phyloP scores from a whole-genome alignment of 805 yeast species.

The Blastobotrys peoriensis region DNA sequence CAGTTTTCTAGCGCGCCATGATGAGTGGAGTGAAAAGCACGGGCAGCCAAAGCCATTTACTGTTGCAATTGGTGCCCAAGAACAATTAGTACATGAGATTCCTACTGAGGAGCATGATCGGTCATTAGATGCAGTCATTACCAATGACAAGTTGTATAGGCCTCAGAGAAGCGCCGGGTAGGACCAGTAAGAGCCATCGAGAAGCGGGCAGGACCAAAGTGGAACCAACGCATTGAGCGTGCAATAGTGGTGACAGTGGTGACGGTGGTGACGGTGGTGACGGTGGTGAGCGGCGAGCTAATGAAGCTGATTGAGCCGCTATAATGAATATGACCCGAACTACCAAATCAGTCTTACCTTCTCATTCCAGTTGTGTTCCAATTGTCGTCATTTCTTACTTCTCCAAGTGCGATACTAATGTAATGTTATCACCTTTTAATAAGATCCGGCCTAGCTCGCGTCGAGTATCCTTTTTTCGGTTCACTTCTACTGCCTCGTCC shows the following conservation, averaged over 20 bases:
- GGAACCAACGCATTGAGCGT: too few species aligned
- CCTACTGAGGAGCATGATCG: constrained; percentile 65
- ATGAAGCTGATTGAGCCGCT: too few species aligned
- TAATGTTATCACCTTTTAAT: constrained; percentile 90
- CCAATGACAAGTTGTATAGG: constrained; percentile 30
- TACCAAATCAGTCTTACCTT: too few species aligned
- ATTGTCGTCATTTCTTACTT: too few species aligned
- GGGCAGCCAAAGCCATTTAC: constrained; percentile 21
- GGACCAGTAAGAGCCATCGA: too few species aligned
- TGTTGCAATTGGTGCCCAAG: constrained; percentile 60
- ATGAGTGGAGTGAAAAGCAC: constrained; percentile 25
- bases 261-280: too few species aligned
- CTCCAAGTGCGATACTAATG: constrained; percentile 50
- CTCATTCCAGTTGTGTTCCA: too few species aligned
- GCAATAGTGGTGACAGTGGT: too few species aligned
- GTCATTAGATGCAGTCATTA: constrained; percentile 48
- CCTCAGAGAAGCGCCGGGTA: too few species aligned
- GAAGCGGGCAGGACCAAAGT: too few species aligned
- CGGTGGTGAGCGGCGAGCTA: too few species aligned
- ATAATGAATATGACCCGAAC: too few species aligned
- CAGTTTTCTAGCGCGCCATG: constrained; percentile 53
- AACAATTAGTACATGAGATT: constrained; percentile 50
- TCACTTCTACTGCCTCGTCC: constrained; percentile 59
- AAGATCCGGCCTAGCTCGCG: constrained; percentile 51
- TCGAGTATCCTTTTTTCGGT: constrained; percentile 43